These are phyloP conservation scores for Hortaea sp. DNA, from an alignment of 2,329 filamentous ascomycete species.

Conservation along the genomic window DNA sequence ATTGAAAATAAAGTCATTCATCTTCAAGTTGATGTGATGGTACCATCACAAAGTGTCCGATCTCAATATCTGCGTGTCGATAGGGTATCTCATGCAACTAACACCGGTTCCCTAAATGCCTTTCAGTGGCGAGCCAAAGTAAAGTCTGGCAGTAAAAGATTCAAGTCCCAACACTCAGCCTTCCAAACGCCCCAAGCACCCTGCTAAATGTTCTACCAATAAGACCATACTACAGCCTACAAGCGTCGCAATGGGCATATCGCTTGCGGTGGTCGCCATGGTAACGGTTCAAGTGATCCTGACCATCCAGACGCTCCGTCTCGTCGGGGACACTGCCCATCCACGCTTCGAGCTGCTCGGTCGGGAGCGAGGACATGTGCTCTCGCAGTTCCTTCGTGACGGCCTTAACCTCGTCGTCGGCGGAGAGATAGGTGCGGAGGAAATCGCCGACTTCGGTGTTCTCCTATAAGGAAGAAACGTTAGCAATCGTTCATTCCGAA, in stretches of 20 bases:
- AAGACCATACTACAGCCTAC: conserved; percentile 10
- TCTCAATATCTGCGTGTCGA: too few species aligned
- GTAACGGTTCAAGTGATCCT: conserved; percentile 33
- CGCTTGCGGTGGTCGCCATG: conserved; percentile 17
- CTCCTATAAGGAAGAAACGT: conserved; percentile 42
- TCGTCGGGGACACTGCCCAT: conserved; percentile 33
- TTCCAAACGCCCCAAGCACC: conserved; percentile 1
- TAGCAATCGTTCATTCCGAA: neutral
- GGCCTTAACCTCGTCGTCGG: conserved; percentile 69
- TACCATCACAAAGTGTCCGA: too few species aligned
- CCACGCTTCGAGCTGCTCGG: conserved; percentile 30
- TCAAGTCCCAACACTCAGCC: neutral
- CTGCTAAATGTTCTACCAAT: neutral
- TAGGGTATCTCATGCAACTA: too few species aligned
- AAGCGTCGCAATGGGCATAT: conserved; percentile 7
- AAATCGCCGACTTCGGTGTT: conserved; percentile 89
- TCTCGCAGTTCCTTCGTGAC: conserved; percentile 67
- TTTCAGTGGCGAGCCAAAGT: too few species aligned
- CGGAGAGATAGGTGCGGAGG: conserved; percentile 63
- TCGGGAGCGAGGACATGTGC: conserved; percentile 33
- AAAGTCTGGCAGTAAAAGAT: neutral
- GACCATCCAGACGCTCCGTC: conserved; percentile 35
- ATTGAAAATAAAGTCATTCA: too few species aligned
- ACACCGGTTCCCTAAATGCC: too few species aligned
- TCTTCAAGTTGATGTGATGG: too few species aligned